Percentiles rank a stretch among this genome's conserved stretches.
These are phyloP conservation scores for Salix viminalis DNA, from an alignment of 345 rosid genomes.

Conservation along the genomic window DNA sequence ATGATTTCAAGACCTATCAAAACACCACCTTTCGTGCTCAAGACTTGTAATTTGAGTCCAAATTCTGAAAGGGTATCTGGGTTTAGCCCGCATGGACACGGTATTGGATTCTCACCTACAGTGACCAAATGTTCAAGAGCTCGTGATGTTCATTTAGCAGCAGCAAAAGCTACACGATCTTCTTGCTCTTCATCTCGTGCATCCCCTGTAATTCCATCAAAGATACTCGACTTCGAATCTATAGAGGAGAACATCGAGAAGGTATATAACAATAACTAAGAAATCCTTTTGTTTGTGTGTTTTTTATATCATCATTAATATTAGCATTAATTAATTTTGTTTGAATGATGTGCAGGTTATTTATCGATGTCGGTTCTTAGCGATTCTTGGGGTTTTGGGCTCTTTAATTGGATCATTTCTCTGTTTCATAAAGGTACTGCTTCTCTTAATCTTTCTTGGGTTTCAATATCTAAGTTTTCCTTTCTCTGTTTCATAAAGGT, in stretches of 20 bases:
- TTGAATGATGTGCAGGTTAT: conserved; percentile 38
- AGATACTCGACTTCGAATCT: conserved; percentile 25
- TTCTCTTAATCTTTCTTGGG: background rate
- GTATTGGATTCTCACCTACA: background rate
- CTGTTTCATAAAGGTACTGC: conserved; percentile 69
- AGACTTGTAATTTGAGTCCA: background rate
- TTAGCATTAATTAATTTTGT: background rate
- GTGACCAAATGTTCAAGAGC: conserved; percentile 12
- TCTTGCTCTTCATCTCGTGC: conserved; percentile 14
- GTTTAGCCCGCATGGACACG: background rate
- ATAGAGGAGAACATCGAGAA: conserved; percentile 61
- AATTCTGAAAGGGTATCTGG: background rate
- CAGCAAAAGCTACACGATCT: conserved; percentile 8
- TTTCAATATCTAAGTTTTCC: background rate
- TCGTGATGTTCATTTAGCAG: background rate
- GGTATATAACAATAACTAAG: conserved; percentile 26
- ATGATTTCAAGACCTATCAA: background rate
- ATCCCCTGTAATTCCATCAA: conserved; percentile 24
- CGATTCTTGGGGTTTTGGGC: conserved; percentile 69
- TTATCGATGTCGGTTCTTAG: conserved; percentile 68
- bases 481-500: conserved; percentile 79
- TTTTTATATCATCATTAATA: background rate
- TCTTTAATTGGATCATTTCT: conserved; percentile 68
- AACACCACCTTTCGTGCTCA: background rate
- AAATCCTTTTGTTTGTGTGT: background rate